These are phyloP conservation scores for Dissophora globulifera DNA, from an alignment of 192 early-diverging fungal species.

Conservation along the genomic window DNA sequence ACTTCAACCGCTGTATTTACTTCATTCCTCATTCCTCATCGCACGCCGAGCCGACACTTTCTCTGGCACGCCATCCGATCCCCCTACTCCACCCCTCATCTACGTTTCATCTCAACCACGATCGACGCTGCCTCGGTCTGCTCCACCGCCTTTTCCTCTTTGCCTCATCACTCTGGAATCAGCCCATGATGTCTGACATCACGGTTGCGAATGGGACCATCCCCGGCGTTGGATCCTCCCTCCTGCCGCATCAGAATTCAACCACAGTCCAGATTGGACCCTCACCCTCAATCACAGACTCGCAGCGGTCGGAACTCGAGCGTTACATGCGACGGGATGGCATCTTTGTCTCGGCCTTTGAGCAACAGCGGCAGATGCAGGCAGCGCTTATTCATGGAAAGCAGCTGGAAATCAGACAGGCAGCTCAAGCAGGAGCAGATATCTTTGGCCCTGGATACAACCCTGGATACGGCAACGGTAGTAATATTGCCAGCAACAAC, in stretches of 20 bases:
- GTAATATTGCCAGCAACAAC: conserved; percentile 6
- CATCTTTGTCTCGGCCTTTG: conserved; percentile 60
- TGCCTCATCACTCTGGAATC: too few relatives aligned
- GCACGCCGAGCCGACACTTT: too few relatives aligned
- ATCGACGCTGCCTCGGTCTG: background rate
- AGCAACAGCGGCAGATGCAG: conserved; percentile 61
- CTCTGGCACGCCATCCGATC: background rate
- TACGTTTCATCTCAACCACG: background rate
- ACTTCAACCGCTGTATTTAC: too few relatives aligned
- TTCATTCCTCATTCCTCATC: too few relatives aligned
- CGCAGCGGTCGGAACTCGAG: conserved; percentile 51
- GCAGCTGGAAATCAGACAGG: conserved; percentile 45
- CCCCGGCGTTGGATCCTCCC: conserved; percentile 5
- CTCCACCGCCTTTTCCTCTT: background rate
- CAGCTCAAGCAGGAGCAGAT: conserved; percentile 37
- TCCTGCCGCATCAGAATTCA: conserved; percentile 23
- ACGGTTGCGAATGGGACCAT: conserved; percentile 8
- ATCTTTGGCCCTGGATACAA: conserved; percentile 71
- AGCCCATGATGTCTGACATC: conserved; percentile 21
- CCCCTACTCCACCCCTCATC: background rate
- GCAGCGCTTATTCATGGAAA: conserved; percentile 56
- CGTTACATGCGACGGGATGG: conserved; percentile 57
- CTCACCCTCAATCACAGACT: conserved; percentile 33
- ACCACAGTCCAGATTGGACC: conserved; percentile 42
- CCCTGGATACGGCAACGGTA: conserved; percentile 66